These are phyloP conservation scores for Citrus maxima DNA, from an alignment of 345 rosid species.

Conservation along the genomic window DNA sequence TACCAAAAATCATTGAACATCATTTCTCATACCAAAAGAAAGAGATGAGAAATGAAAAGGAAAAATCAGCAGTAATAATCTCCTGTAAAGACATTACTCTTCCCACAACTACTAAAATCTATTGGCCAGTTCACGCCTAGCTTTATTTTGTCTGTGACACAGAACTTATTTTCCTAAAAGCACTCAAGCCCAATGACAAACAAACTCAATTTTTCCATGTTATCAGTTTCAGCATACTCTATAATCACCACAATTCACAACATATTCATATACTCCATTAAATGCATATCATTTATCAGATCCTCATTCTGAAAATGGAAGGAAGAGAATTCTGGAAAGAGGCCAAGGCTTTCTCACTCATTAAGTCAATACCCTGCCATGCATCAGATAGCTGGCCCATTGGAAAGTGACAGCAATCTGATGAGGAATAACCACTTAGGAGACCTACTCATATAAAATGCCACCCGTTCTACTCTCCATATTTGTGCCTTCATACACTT, in stretches of 20 bases:
- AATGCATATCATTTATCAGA: not conserved
- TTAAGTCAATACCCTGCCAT: not conserved
- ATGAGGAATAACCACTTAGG: not conserved
- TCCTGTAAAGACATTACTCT: not conserved
- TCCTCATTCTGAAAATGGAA: not conserved
- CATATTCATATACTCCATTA: not conserved
- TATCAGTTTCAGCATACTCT: not conserved
- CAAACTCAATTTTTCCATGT: not conserved
- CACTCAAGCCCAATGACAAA: not conserved
- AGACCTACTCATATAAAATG: not conserved
- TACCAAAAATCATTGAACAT: not conserved
- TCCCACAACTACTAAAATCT: not conserved
- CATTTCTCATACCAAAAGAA: not conserved
- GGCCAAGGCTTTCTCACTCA: not conserved
- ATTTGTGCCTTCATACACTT: too few species aligned
- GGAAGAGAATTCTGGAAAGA: not conserved
- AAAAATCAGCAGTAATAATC: not conserved
- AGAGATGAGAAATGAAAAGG: not conserved
- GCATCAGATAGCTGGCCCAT: not conserved
- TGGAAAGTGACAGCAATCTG: not conserved
- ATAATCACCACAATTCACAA: not conserved
- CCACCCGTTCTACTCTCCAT: not conserved
- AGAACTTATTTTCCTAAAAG: not conserved
- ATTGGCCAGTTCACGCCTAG: not conserved
- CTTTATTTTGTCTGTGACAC: not conserved